These are phyloP conservation scores for Thielaviopsis musarum DNA, from an alignment of 2,329 filamentous ascomycete species.

Conservation along the genomic window DNA sequence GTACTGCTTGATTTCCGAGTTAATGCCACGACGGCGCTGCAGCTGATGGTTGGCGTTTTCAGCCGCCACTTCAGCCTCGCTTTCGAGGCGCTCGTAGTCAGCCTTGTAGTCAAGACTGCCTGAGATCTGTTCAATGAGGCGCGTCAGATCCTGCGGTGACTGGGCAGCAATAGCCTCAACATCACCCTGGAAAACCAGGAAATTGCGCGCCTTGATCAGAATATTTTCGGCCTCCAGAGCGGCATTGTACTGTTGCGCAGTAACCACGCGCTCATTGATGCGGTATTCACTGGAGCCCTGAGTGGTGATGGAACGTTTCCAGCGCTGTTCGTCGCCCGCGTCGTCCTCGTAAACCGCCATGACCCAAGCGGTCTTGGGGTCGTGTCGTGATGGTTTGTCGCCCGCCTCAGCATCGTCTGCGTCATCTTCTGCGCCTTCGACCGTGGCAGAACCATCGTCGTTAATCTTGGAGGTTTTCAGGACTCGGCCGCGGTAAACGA, in stretches of 20 bases:
- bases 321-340: slow-evolving; percentile 81
- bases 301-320: slow-evolving; percentile 88
- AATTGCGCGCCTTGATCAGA: slow-evolving; percentile 93
- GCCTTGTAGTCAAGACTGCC: slow-evolving; percentile 88
- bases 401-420: slow-evolving; percentile 43
- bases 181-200: slow-evolving; percentile 95
- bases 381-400: slow-evolving; percentile 51
- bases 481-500: slow-evolving; percentile 90
- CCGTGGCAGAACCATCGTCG: slow-evolving; percentile 63
- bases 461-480: slow-evolving; percentile 86
- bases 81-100: slow-evolving; percentile 83
- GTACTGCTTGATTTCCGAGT: slow-evolving; percentile 95
- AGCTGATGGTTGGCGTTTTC: slow-evolving; percentile 83
- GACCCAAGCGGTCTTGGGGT: slow-evolving; percentile 93
- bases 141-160: slow-evolving; percentile 81
- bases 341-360: slow-evolving; percentile 99
- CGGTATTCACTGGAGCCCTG: slow-evolving; percentile 85
- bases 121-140: slow-evolving; percentile 92
- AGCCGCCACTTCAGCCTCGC: slow-evolving; percentile 66
- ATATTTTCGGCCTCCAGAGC: slow-evolving; percentile 89
- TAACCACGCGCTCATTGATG: slow-evolving; percentile 84
- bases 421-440: slow-evolving; percentile 43
- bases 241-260: slow-evolving; percentile 83
- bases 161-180: slow-evolving; percentile 94
- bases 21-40: slow-evolving; percentile 79